phyloP scores from a whole-genome alignment of 345 rosid genomes.

The Corchorus capsularis region DNA sequence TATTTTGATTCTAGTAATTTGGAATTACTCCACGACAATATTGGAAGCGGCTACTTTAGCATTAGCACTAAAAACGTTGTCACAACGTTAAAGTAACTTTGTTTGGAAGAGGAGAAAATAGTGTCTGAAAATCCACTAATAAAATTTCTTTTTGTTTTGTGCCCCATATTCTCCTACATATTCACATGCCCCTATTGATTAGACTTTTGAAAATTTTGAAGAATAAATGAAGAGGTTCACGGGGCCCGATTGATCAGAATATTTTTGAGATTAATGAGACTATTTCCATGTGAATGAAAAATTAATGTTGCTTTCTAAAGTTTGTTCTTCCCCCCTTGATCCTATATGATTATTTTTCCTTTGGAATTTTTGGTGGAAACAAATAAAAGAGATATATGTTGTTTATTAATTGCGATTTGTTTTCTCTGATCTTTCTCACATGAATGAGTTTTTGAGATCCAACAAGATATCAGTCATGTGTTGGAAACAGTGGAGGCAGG shows the following conservation, averaged over 20 bases:
- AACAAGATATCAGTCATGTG: neutral
- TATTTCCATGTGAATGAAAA: constrained; percentile 2
- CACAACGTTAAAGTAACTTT: neutral
- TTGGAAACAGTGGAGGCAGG: neutral
- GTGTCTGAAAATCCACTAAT: neutral
- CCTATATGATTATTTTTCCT: neutral
- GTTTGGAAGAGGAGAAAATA: neutral
- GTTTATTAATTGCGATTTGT: too few relatives aligned
- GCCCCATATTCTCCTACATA: neutral
- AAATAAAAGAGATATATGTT: neutral
- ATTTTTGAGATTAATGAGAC: neutral
- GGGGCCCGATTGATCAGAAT: neutral
- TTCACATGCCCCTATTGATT: neutral
- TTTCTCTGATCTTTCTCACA: neutral
- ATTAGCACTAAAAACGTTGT: neutral
- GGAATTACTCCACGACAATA: too few relatives aligned
- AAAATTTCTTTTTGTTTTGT: neutral
- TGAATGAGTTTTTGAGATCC: neutral
- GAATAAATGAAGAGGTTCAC: neutral
- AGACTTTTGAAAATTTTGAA: neutral
- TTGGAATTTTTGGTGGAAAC: neutral
- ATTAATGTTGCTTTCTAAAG: constrained; percentile 1
- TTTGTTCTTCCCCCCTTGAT: neutral
- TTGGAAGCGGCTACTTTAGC: neutral
- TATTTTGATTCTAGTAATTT: too few relatives aligned